Percentiles rank a stretch among this genome's conserved stretches.
phyloP scores from a whole-genome alignment of 306 rosid species.

The Luffa acutangula region DNA sequence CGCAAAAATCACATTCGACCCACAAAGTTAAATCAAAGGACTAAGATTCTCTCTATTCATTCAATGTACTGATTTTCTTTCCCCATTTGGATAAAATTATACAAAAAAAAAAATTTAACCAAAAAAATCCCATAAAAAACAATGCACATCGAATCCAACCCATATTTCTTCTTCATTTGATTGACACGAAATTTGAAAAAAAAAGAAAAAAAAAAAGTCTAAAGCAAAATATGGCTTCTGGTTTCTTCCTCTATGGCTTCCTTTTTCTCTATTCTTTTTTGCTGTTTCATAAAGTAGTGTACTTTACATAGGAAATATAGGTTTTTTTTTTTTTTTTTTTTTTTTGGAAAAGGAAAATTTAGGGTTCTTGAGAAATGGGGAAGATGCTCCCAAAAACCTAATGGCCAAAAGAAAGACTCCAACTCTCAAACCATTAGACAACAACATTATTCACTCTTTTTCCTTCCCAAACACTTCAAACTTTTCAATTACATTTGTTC shows the following conservation, averaged over 20 bases:
- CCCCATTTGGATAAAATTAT: constrained; percentile 9
- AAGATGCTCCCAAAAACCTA: neutral
- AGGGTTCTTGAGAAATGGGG: neutral
- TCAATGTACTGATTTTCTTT: neutral
- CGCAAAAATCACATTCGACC: neutral
- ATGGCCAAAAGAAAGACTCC: neutral
- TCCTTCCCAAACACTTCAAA: neutral
- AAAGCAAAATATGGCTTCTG: neutral
- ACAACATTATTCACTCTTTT: neutral
- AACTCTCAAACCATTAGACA: neutral
- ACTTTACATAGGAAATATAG: neutral
- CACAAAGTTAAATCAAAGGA: neutral
- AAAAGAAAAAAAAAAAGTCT: neutral
- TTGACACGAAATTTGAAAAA: neutral
- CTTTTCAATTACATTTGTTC: neutral
- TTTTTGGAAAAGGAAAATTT: neutral
- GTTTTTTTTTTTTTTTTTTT: too few relatives aligned
- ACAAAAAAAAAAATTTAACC: neutral
- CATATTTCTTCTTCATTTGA: neutral
- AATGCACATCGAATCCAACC: neutral
- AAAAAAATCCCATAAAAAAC: neutral
- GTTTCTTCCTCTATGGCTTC: neutral
- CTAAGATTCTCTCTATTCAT: neutral
- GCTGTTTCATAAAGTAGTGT: neutral
- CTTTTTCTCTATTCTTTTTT: neutral